Conservation (phyloP, 345 rosid genomes). For the Cardamine chenopodiifolia region DNA sequence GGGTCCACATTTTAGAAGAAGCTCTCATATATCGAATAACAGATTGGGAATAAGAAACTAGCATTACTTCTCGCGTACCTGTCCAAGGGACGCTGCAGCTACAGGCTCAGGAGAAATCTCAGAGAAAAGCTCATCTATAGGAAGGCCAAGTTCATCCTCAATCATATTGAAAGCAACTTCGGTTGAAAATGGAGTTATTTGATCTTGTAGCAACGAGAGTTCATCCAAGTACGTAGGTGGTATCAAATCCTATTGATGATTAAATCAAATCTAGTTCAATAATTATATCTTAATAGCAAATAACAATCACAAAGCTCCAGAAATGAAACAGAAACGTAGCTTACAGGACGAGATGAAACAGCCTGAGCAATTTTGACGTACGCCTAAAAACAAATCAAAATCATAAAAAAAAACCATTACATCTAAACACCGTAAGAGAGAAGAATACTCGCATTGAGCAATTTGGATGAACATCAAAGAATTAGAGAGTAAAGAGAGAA, state of each 20-base stretch:
- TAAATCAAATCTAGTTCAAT: neutral
- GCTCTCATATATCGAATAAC: neutral
- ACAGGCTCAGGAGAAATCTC: constrained; percentile 92
- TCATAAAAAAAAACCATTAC: constrained; percentile 7
- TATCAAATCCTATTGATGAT: constrained; percentile 69
- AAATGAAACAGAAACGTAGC: constrained; percentile 34
- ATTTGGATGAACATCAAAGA: neutral
- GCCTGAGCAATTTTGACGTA: constrained; percentile 93
- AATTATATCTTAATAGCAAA: neutral
- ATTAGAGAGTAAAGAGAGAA: constrained; percentile 5
- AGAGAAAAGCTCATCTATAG: constrained; percentile 68
- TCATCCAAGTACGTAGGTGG: constrained; percentile 87
- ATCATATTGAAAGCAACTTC: constrained; percentile 75
- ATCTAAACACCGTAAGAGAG: neutral
- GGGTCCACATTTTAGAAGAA: neutral
- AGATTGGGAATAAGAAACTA: constrained; percentile 13
- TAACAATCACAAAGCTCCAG: constrained; percentile 1
- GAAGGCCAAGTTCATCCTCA: constrained; percentile 76
- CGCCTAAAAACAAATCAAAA: constrained; percentile 58
- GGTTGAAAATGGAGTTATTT: constrained; percentile 86
- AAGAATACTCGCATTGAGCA: constrained; percentile 7
- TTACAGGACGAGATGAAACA: constrained; percentile 88
- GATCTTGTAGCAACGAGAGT: constrained; percentile 85
- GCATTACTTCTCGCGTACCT: constrained; percentile 47
- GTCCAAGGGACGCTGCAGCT: constrained; percentile 97